Conservation (phyloP, 2,329 filamentous ascomycete species). For the Epichloe elymi region DNA sequence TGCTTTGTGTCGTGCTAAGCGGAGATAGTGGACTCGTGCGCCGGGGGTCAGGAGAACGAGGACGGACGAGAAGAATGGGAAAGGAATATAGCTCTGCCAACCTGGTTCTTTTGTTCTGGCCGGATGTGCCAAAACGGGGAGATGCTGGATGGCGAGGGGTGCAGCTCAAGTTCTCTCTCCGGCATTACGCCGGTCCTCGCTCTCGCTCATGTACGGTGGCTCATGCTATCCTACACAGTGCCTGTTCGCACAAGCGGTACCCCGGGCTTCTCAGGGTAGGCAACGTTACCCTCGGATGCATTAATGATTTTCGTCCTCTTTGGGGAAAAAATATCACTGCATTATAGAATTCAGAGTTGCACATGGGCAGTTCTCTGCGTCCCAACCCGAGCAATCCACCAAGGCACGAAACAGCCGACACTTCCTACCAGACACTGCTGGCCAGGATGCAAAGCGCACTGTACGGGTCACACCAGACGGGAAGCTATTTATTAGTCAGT, state of each 20-base stretch:
- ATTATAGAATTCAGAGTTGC: too few relatives aligned
- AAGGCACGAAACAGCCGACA: too few relatives aligned
- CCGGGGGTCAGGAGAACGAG: not conserved
- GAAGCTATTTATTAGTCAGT: too few relatives aligned
- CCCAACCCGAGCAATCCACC: too few relatives aligned
- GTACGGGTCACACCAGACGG: too few relatives aligned
- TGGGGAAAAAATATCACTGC: too few relatives aligned
- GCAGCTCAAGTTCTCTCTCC: not conserved
- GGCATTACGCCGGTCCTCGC: not conserved
- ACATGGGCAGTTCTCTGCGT: too few relatives aligned
- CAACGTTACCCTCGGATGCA: not conserved
- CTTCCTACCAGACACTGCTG: too few relatives aligned
- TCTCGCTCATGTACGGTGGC: not conserved
- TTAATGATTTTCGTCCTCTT: too few relatives aligned
- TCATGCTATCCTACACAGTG: not conserved
- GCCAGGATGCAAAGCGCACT: too few relatives aligned
- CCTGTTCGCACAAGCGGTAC: not conserved
- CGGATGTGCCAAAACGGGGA: not conserved
- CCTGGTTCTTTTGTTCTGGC: slow-evolving; percentile 3
- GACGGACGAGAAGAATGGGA: not conserved
- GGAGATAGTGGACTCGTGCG: not conserved
- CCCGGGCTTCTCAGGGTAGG: not conserved
- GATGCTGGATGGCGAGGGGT: not conserved
- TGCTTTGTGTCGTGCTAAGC: not conserved
- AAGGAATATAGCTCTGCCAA: not conserved